Percentiles rank a stretch among this genome's conserved stretches.
Evolutionary conservation across 495 filamentous ascomycete species (phyloP).

Genomic region (Penicillium simplicissimum): DNA sequence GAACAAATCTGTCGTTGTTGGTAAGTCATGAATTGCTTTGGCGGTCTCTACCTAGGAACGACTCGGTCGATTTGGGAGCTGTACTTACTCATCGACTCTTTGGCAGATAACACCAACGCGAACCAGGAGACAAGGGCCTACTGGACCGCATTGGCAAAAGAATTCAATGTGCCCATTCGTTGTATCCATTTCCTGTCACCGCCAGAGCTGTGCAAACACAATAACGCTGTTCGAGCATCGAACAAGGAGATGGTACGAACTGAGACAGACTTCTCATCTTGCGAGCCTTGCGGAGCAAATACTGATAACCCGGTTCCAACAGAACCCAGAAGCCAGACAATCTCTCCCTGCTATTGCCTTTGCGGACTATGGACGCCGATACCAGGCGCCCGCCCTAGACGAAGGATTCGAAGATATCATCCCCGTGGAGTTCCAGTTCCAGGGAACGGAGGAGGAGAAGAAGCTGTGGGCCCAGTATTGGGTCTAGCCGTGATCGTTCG

Average conservation of each 20-base stretch:
- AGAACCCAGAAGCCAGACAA: constrained; percentile 80
- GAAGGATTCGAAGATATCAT: constrained; percentile 87
- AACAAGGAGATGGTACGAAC: constrained; percentile 48
- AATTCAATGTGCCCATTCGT: constrained; percentile 72
- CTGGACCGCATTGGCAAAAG: constrained; percentile 74
- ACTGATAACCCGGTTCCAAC: constrained; percentile 33
- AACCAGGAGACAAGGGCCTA: constrained; percentile 69
- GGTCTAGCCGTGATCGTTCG: constrained; percentile 24
- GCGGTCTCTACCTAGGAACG: not conserved
- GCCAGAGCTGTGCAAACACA: constrained; percentile 78
- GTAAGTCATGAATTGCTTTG: constrained; percentile 48
- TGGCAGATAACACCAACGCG: constrained; percentile 88
- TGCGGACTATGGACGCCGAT: constrained; percentile 65
- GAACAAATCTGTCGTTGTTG: constrained; percentile 70
- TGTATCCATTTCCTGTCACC: constrained; percentile 82
- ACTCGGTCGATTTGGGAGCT: not conserved
- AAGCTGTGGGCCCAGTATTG: constrained; percentile 72
- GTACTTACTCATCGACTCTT: constrained; percentile 4
- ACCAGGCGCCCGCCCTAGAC: constrained; percentile 64
- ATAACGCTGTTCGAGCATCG: constrained; percentile 79
- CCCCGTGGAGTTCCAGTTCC: constrained; percentile 67
- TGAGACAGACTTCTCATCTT: not conserved
- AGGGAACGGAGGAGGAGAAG: constrained; percentile 55
- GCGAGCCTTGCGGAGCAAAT: not conserved
- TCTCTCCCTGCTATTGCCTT: constrained; percentile 81